phyloP scores from a whole-genome alignment of 495 filamentous ascomycete species.

The Penicillium pancosmium region DNA sequence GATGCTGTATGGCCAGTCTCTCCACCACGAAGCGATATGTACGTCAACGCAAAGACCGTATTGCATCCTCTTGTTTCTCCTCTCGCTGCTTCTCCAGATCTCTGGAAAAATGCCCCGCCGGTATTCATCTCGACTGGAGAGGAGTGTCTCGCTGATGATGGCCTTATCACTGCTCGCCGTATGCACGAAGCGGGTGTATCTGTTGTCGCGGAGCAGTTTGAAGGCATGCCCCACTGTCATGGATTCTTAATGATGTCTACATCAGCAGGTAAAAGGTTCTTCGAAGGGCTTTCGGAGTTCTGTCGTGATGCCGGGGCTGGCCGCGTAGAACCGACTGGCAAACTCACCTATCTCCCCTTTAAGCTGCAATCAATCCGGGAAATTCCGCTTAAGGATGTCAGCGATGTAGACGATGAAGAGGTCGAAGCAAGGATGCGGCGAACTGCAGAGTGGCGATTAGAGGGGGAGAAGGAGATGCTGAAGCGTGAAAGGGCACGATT shows the following conservation, averaged over 20 bases:
- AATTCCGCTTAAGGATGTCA: conserved; percentile 54
- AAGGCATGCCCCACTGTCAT: conserved; percentile 91
- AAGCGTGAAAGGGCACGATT: conserved; percentile 50
- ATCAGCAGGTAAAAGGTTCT: conserved; percentile 50
- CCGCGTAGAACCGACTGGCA: conserved; percentile 24
- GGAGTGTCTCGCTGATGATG: conserved; percentile 79
- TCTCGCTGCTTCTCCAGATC: conserved; percentile 53
- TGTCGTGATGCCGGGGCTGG: conserved; percentile 41
- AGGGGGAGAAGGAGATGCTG: conserved; percentile 45
- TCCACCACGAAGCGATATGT: conserved; percentile 71
- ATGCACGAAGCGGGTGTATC: conserved; percentile 62
- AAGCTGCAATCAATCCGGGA: conserved; percentile 55
- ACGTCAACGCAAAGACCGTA: conserved; percentile 61
- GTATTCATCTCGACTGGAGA: conserved; percentile 75
- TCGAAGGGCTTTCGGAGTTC: conserved; percentile 62
- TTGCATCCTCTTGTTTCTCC: conserved; percentile 77
- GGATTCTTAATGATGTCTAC: conserved; percentile 61
- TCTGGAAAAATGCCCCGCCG: conserved; percentile 72
- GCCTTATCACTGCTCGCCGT: conserved; percentile 59
- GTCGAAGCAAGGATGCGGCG: conserved; percentile 51
- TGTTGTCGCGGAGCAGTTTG: conserved; percentile 74
- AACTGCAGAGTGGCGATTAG: conserved; percentile 47
- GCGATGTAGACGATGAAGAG: conserved; percentile 55
- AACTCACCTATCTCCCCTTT: conserved; percentile 51
- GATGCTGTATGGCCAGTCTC: conserved; percentile 71